Percentiles rank a stretch among this genome's conserved stretches.
Conservation (phyloP, 441 rosid species). For the Kokia cookei region DNA sequence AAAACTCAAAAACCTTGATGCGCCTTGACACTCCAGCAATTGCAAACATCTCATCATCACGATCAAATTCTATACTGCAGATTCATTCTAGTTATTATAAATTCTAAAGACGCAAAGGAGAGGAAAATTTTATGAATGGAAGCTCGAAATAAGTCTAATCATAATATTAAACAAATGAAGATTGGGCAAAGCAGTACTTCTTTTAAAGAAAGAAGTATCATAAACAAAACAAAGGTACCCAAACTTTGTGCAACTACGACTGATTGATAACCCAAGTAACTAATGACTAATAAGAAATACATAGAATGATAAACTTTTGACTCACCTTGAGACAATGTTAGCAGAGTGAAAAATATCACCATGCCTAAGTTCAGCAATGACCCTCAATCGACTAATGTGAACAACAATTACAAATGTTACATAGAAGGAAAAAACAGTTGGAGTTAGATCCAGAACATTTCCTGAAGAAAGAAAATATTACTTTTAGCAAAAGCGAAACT, state of each 20-base stretch:
- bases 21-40: slow-evolving; percentile 38
- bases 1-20: slow-evolving; percentile 33
- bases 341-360: slow-evolving; percentile 24
- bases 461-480: neutral
- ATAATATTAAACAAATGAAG: neutral
- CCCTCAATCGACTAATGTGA: slow-evolving; percentile 29
- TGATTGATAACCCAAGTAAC: neutral
- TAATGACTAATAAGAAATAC: neutral
- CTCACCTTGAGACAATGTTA: slow-evolving; percentile 32
- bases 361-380: slow-evolving; percentile 35
- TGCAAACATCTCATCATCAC: slow-evolving; percentile 35
- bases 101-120: neutral
- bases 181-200: neutral
- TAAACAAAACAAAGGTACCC: neutral
- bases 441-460: neutral
- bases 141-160: neutral
- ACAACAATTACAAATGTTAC: slow-evolving; percentile 1
- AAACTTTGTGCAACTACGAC: neutral
- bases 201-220: neutral
- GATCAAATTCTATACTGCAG: slow-evolving; percentile 44
- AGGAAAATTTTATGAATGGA: neutral
- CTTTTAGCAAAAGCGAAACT: neutral
- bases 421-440: neutral
- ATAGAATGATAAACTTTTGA: neutral
- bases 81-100: neutral